Evolutionary conservation across 805 yeast genomes (phyloP), one percentile per base, ranked within the genome.

Genomic region (Spathaspora girioi): DNA sequence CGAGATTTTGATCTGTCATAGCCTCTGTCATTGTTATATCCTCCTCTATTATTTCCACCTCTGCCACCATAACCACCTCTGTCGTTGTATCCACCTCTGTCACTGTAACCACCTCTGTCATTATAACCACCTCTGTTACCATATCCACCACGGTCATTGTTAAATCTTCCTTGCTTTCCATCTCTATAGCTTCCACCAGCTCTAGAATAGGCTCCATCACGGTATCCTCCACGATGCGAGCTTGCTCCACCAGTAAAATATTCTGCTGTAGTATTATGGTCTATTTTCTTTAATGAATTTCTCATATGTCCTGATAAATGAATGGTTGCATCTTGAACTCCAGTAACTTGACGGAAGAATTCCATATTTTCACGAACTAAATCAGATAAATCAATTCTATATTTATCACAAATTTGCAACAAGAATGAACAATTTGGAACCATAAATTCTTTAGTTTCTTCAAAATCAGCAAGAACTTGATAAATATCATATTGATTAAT

Each of bases 351-450:
- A 29, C 67, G 50, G 46, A 57, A 56, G 48, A 70, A 61, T 23
- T 62, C 58, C 20, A 67, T 59, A 29, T 68, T 56, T 51, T 73
- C 77, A 18, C 61, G 59, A 23, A 73, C 60, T 17, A 70, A 53
- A 15, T 59, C 65, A 10, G 58, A 57, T 45, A 64, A 50, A 46
- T 58, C 54, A 26, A 68, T 52, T 19, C 46, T 18, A 23, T 44
- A 45, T 12, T 42, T 19, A 42, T 23, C 29, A 42, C 15, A 11
- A 14, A 69, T 59, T 53, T 63, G 66, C 11, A 60, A 58, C 48
- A 69, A 64, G 56, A 61, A 72, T 2, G 67, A 62, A 50, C 69
- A 53, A 56, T 63, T 58, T 17, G 69, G 58, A 32, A 45, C 51
- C 42, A 63, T 57, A 53, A 64, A 64, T n/a, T 59, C 61, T 29